Percentiles rank a stretch among this genome's conserved stretches.
Conservation (phyloP, 148 eudicot species). For the Rhododendron griersonianum region DNA sequence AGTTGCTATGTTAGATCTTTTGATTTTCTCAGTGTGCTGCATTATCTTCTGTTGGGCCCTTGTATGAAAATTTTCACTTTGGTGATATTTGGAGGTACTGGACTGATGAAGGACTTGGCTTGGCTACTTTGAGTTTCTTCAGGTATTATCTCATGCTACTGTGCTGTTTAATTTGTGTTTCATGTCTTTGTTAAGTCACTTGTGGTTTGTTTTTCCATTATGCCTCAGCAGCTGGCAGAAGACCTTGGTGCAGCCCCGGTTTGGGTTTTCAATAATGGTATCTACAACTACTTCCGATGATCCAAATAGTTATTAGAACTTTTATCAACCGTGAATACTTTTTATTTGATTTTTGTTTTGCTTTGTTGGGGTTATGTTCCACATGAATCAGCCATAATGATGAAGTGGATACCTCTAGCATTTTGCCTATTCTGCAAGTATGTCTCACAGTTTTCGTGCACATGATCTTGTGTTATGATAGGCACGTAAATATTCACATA, state of each 20-base stretch:
- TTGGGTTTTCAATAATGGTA: constrained; percentile 95
- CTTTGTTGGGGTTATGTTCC: constrained; percentile 1
- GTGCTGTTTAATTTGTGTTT: neutral
- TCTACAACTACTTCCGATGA: neutral
- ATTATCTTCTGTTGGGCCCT: constrained; percentile 3
- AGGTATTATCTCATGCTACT: constrained; percentile 22
- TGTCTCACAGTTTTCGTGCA: constrained; percentile 10
- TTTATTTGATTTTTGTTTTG: neutral
- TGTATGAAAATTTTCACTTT: constrained; percentile 17
- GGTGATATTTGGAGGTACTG: constrained; percentile 46
- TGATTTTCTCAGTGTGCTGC: neutral
- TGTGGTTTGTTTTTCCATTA: neutral
- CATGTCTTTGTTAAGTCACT: neutral
- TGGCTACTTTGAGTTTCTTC: constrained; percentile 38
- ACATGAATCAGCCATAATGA: constrained; percentile 64
- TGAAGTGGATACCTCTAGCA: constrained; percentile 49
- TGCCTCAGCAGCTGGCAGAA: constrained; percentile 68
- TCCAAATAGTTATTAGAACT: neutral
- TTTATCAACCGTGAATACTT: neutral
- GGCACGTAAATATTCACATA: too few species aligned
- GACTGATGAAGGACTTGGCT: constrained; percentile 56
- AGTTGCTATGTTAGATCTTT: constrained; percentile 3
- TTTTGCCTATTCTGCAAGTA: constrained; percentile 72
- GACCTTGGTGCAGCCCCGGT: constrained; percentile 84
- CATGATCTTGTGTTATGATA: neutral